Evolutionary conservation across 1,139 yeast species (phyloP), one percentile per base, ranked within the genome.

Genomic region (Yamadazyma diospyri): DNA sequence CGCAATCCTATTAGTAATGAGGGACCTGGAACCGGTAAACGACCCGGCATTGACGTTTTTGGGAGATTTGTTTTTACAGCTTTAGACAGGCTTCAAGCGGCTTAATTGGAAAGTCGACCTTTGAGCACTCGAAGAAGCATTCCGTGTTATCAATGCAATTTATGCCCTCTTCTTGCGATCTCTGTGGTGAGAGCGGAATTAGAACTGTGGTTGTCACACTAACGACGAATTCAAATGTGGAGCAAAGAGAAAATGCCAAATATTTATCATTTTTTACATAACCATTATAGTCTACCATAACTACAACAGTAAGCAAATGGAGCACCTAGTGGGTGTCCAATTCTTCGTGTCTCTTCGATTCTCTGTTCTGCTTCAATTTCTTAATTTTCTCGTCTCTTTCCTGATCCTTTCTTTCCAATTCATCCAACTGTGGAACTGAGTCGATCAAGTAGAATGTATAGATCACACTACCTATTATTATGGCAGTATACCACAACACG

Each of bases 401-500:
- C 10, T 21, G 10, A 5, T 4, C 12, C n/a, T n/a, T n/a, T n/a
- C n/a, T n/a, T n/a, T n/a, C n/a, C 16, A 6, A 4, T 12, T 12
- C 25, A 12, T 23, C 25, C 9, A 23, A 39, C 16, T 47, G 49
- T 3, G 69, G 66, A 27, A 60, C 38, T 20, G 56, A 51, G 11
- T 64, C 59, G 31, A 65, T 46, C 17, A 61, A 48, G 38, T 53
- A 61, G 40, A 63, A 53, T 24, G 62, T 56, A 44, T 62, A 67
- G 10, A 52, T 48, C 11, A 69, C 57, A 15, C 69, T 57, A 3
- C 50, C 51, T 17, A 62, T 38, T 8, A 67, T 51, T 9, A 67
- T 33, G 5, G 57, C 53, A 2, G 67, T 49, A 39, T 64, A 67
- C 16, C 64, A 27, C 41, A 62, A 55, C 34, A 66, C 62, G n/a